phyloP scores from a whole-genome alignment of 805 yeast species.

The Kregervanrija delftensis region DNA sequence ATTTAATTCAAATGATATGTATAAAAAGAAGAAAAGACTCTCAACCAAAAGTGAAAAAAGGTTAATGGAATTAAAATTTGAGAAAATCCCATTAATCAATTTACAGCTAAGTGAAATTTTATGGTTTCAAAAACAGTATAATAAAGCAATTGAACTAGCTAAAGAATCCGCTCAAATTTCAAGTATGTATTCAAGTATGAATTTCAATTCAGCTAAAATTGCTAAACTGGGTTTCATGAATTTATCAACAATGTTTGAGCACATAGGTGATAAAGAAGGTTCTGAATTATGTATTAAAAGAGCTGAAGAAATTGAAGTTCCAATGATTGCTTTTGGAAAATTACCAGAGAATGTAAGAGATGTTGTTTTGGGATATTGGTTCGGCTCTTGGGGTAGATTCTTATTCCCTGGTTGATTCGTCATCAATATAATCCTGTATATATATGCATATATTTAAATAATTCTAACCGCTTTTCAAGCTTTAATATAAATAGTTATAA shows the following conservation, averaged over 20 bases:
- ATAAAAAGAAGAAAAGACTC: slow-evolving; percentile 9
- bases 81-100: slow-evolving; percentile 31
- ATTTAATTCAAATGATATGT: slow-evolving; percentile 12
- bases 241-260: slow-evolving; percentile 27
- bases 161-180: slow-evolving; percentile 32
- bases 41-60: slow-evolving; percentile 15
- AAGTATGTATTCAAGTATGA: slow-evolving; percentile 23
- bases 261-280: slow-evolving; percentile 23
- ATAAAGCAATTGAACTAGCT: slow-evolving; percentile 34
- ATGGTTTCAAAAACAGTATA: slow-evolving; percentile 28
- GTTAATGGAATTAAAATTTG: slow-evolving; percentile 20
- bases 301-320: slow-evolving; percentile 24
- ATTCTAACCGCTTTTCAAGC: no score
- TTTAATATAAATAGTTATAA: no score
- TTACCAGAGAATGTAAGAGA: slow-evolving; percentile 21
- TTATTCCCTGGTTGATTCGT: slow-evolving; percentile 25
- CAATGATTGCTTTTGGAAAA: slow-evolving; percentile 22
- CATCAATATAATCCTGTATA: not conserved
- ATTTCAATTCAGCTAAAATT: slow-evolving; percentile 31
- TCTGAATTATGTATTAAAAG: slow-evolving; percentile 20
- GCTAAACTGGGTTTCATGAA: slow-evolving; percentile 31
- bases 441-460: not conserved
- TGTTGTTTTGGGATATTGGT: slow-evolving; percentile 27
- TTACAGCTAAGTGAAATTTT: slow-evolving; percentile 37
- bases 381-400: slow-evolving; percentile 29